A percentile compares a stretch with the other conserved stretches of the same genome.
phyloP scores from a whole-genome alignment of 495 filamentous ascomycete species.

The Daldinia loculata region DNA sequence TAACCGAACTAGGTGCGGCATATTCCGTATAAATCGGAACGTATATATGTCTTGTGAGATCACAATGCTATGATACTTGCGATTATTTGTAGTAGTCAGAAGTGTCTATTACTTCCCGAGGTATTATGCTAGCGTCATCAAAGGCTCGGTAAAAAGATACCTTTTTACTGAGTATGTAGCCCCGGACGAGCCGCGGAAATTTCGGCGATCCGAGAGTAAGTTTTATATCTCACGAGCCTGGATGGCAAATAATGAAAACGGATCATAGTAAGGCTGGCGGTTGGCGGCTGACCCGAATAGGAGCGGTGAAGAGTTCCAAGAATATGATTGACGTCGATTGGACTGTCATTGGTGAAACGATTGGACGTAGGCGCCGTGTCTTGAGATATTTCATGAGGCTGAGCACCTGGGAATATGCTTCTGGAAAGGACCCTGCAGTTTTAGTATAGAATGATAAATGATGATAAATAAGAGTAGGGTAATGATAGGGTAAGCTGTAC shows the following conservation, averaged over 20 bases:
- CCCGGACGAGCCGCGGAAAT: conserved; percentile 17
- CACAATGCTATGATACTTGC: conserved; percentile 12
- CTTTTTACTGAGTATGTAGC: neutral
- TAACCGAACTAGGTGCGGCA: conserved; percentile 18
- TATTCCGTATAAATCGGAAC: conserved; percentile 22
- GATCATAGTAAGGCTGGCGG: conserved; percentile 38
- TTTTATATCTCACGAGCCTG: neutral
- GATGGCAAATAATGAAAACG: conserved; percentile 4
- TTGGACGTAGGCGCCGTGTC: neutral
- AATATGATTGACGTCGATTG: conserved; percentile 11
- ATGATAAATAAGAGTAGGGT: neutral
- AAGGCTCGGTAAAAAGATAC: neutral
- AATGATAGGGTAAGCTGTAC: neutral
- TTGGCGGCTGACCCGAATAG: conserved; percentile 29
- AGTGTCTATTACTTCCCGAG: conserved; percentile 5
- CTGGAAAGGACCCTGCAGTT: neutral
- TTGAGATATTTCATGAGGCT: conserved; percentile 16
- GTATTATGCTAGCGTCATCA: conserved; percentile 5
- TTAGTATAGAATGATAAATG: neutral
- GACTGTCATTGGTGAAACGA: conserved; percentile 3
- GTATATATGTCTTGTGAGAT: neutral
- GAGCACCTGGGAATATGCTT: neutral
- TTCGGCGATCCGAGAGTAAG: conserved; percentile 27
- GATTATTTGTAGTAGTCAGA: conserved; percentile 17
- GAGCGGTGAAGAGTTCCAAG: conserved; percentile 19